phyloP scores from a whole-genome alignment of 2,329 filamentous ascomycete species.

The Graphilbum ipis-grandicollis region DNA sequence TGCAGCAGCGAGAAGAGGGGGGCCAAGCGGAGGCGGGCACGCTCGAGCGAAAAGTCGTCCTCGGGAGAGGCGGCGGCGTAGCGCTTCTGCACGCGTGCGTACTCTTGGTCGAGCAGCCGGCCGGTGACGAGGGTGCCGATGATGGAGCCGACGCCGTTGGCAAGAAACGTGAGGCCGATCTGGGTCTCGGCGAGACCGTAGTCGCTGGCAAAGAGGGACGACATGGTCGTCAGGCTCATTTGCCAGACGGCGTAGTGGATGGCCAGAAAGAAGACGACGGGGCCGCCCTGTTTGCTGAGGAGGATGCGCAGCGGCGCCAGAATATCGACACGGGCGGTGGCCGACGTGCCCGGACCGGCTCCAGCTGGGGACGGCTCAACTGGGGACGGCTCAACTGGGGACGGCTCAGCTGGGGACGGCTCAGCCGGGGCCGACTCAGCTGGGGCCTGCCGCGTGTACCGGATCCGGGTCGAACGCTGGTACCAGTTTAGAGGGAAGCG shows the following conservation, averaged over 20 bases:
- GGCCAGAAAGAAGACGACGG: constrained; percentile 34
- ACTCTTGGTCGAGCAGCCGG: constrained; percentile 47
- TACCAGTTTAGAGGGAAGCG: constrained; percentile 28
- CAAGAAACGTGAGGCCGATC: constrained; percentile 35
- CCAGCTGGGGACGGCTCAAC: no score
- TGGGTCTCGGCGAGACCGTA: constrained; percentile 32
- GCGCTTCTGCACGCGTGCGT: constrained; percentile 32
- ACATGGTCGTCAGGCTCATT: constrained; percentile 32
- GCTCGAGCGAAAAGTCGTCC: constrained; percentile 32
- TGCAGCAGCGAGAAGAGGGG: constrained; percentile 26
- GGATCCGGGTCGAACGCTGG: constrained; percentile 15
- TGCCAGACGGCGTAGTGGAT: constrained; percentile 40
- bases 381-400: no score
- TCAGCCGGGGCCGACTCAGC: no score
- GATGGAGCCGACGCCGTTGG: constrained; percentile 32
- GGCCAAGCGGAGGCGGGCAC: constrained; percentile 29
- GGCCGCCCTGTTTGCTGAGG: constrained; percentile 37
- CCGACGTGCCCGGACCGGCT: no score
- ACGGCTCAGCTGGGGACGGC: no score
- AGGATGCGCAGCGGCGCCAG: constrained; percentile 34
- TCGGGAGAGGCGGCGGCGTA: constrained; percentile 10
- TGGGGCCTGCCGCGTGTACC: neutral
- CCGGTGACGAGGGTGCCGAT: constrained; percentile 34
- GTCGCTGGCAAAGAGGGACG: constrained; percentile 30
- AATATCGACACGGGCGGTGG: constrained; percentile 29